Evolutionary conservation across 2,329 filamentous ascomycete species (phyloP).

Genomic region (Diaporthe citrichinensis): DNA sequence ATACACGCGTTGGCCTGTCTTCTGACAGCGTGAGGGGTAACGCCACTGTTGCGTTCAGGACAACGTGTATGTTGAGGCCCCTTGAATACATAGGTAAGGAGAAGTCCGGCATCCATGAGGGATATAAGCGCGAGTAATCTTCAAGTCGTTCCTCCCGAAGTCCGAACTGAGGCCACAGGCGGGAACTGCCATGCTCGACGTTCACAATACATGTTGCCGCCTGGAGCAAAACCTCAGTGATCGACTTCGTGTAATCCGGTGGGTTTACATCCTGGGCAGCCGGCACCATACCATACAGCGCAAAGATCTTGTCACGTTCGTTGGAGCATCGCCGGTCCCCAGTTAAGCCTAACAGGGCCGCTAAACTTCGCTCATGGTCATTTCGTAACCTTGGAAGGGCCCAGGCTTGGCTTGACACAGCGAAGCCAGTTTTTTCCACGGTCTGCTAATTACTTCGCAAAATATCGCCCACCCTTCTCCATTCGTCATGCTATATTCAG

Average conservation of each 20-base stretch:
- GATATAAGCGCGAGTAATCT: background rate
- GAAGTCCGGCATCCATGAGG: conserved; percentile 29
- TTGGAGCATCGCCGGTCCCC: background rate
- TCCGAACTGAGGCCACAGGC: background rate
- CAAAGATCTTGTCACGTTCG: conserved; percentile 16
- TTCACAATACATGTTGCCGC: conserved; percentile 10
- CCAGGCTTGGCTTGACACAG: background rate
- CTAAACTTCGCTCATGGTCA: background rate
- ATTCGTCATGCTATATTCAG: background rate
- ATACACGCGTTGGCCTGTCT: background rate
- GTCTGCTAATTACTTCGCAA: background rate
- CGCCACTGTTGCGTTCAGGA: background rate
- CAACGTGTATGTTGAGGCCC: background rate
- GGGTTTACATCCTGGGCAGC: background rate
- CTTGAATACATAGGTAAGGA: background rate
- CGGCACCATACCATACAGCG: conserved; percentile 26
- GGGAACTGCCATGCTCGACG: background rate
- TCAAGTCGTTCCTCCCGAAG: background rate
- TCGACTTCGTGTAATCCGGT: conserved; percentile 9
- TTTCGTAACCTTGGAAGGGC: background rate
- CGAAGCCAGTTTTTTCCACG: background rate
- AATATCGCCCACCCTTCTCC: background rate
- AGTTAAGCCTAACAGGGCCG: background rate
- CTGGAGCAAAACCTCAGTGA: background rate
- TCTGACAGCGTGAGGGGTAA: background rate